phyloP scores from a whole-genome alignment of 2,329 filamentous ascomycete genomes.

The Grosmannia serpens region DNA sequence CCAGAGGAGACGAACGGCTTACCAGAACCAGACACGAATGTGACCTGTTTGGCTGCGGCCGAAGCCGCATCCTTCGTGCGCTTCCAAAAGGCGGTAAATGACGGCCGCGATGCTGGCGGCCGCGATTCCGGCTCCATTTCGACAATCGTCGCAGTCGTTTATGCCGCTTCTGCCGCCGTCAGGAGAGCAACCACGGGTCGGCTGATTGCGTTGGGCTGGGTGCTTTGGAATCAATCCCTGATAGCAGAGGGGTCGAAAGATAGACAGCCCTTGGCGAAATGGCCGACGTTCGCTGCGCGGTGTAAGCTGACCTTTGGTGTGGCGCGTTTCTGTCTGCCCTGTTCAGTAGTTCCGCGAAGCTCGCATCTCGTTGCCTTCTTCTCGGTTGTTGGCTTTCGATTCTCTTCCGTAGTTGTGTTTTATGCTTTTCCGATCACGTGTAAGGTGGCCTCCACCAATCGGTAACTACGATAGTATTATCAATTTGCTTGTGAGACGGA shows the following conservation, averaged over 20 bases:
- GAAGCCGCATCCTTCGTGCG: conserved; percentile 27
- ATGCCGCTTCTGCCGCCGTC: background rate
- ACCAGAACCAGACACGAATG: conserved; percentile 21
- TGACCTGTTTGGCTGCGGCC: conserved; percentile 18
- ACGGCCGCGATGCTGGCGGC: conserved; percentile 22
- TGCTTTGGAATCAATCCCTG: conserved; percentile 23
- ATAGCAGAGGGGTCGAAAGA: background rate
- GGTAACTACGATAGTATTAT: background rate
- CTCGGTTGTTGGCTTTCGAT: background rate
- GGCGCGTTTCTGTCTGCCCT: background rate
- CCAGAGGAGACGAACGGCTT: conserved; percentile 4
- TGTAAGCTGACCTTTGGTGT: background rate
- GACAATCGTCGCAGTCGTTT: background rate
- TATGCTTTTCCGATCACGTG: background rate
- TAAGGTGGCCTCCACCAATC: background rate
- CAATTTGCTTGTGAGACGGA: background rate
- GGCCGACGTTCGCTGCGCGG: background rate
- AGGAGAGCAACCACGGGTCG: background rate
- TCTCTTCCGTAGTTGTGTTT: background rate
- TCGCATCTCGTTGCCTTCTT: background rate
- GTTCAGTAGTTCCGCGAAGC: background rate
- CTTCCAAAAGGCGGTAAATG: conserved; percentile 37
- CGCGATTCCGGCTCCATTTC: background rate
- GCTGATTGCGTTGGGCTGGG: background rate
- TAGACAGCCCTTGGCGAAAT: background rate